These are phyloP conservation scores for Boletus edulis DNA, from an alignment of 768 basidiomycete species.

Conservation along the genomic window DNA sequence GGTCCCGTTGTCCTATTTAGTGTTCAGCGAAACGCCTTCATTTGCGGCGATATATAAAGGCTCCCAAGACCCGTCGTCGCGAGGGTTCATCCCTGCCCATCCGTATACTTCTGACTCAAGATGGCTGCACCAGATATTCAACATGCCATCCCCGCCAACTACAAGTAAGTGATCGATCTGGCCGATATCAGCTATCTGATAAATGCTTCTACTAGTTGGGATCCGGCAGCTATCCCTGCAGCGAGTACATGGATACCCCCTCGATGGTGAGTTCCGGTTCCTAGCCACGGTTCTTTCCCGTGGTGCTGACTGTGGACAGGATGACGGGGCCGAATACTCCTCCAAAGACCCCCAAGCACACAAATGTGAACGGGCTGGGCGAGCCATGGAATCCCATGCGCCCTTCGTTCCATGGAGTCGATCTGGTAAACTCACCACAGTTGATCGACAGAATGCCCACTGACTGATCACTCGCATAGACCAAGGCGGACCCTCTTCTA, in stretches of 20 bases:
- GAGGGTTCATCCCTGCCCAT: background rate
- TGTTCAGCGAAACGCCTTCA: background rate
- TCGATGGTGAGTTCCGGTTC: slow-evolving; percentile 13
- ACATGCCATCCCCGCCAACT: slow-evolving; percentile 8
- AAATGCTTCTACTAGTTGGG: slow-evolving; percentile 14
- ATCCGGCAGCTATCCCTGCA: slow-evolving; percentile 21
- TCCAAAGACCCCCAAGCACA: background rate
- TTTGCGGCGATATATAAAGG: background rate
- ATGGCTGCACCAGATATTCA: slow-evolving; percentile 28
- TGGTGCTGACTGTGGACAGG: slow-evolving; percentile 5
- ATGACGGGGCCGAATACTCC: slow-evolving; percentile 16
- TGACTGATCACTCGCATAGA: slow-evolving; percentile 8
- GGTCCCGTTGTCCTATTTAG: background rate
- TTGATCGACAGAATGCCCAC: background rate
- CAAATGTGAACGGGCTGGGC: slow-evolving; percentile 20
- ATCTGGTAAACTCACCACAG: slow-evolving; percentile 14
- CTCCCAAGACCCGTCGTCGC: background rate
- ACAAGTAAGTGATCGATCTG: slow-evolving; percentile 10
- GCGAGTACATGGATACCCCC: slow-evolving; percentile 28
- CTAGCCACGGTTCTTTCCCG: background rate
- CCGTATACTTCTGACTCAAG: background rate
- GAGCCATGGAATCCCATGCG: slow-evolving; percentile 21
- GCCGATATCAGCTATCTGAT: background rate
- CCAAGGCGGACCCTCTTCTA: slow-evolving; percentile 19
- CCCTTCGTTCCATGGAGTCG: slow-evolving; percentile 22